Base-by-base conservation (phyloP, 495 filamentous ascomycete species). In the Cercophora newfieldiana region DNA sequence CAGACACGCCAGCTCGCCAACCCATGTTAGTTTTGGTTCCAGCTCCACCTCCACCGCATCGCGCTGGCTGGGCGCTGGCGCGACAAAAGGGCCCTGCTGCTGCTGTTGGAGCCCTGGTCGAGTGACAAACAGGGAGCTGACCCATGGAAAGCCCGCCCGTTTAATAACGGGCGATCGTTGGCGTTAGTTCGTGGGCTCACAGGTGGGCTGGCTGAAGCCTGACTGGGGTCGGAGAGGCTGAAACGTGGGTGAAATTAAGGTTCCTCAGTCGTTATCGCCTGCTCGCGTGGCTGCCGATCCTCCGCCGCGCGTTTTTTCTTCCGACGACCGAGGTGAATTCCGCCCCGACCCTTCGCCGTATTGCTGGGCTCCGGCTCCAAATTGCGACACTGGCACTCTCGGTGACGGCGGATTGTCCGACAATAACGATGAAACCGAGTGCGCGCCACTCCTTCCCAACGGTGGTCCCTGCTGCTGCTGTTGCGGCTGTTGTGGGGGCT, bases 381-480 rank as follows among this genome's bases (percentile, higher is more conserved):
- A 69, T 47, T 68, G 74, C 44, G 47, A 55, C 25, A 64, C 70
- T 61, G 47, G 50, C 25, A 64, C 70, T 61, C 73, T 74, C 26
- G 79, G 76, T 28, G 78, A 78, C 25, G 51, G 72, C 51, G 79
- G 77, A 28, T 77, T 73, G 66, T 81, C 79, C 18, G 81, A 80
- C 64, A 83, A 62, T 59, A 83, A 69, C 5, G 81, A 83, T 31
- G 81, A 83, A 59, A 83, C 81, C 25, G 80, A 79, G 59, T 82
- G 80, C 28, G 78, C 75, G 44, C 74, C 72, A 48, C 73, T 72
- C 49, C 79, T 72, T 12, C 62, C 57, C 31, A 66, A 62, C 21
- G 68, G 61, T 49, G 57, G 61, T 54, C 69, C 67, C 22, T 61
- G 65, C 10, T 33, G 49, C 29, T 68, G 68, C 21, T 53, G 70